Evolutionary conservation across 1,284 basidiomycete species (phyloP), one percentile per base, ranked within the genome.

Genomic region (Tilletia setariae): DNA sequence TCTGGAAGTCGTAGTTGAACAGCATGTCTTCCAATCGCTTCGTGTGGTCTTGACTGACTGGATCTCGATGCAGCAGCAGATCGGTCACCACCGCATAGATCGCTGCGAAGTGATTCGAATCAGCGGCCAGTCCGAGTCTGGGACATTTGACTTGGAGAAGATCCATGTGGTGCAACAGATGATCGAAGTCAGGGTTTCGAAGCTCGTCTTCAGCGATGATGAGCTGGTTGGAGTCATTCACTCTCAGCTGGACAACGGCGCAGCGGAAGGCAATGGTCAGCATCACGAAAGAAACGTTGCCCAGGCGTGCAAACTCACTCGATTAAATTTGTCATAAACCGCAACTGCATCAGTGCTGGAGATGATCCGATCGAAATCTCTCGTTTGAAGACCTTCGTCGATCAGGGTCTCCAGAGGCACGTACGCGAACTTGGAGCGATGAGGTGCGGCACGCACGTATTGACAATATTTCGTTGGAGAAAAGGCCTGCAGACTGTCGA

Each of bases 21-120:
- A 93, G 86, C 76, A 96, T 87, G 25, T 89, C 90, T 83, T 97
- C 91, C 42, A 80, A 74, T 35, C 74, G 72, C 70, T 80, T 78
- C 32, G 76, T 75, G 49, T 78, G 79, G 61, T 79, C 79, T 32
- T 73, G 70, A 61, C 75, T 70, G 19, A 89, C 89, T 4, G 91
- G 90, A 80, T 98, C 93, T 42, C 91, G 90, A 83, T 95, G 94
- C 13, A 96, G 87, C 15, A 95, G 84, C 25, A 98, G 86, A 76
- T 94, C 90, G 7, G 91, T 93, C 72, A 96, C 89, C 71, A 96
- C 89, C 79, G 90, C 90, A 74, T 92, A 94, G 70, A 98, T 89
- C 13, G 90, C 90, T 70, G 89, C 87, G 84, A 94, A 98, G 78
- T 97, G 92, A 56, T 87, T 86, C 49, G 92, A 89, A 71, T 89